These are phyloP conservation scores for Saccharomycopsis sp. DNA, from an alignment of 805 yeast species.

Conservation along the genomic window DNA sequence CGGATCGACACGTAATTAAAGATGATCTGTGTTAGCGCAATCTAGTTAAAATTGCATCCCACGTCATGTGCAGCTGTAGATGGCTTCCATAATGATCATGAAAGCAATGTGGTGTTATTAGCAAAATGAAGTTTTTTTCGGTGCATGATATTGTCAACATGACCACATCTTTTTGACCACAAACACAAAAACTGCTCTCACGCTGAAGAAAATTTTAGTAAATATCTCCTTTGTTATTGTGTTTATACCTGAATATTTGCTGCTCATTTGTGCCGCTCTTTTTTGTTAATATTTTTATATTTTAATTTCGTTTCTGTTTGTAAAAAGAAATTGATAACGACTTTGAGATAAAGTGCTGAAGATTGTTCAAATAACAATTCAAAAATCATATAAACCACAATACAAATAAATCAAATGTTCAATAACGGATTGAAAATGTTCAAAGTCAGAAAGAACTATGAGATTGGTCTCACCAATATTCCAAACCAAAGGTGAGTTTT, in stretches of 20 bases:
- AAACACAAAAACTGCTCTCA: not conserved
- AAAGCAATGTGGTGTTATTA: not conserved
- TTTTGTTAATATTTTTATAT: no score
- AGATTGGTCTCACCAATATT: not conserved
- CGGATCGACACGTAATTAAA: not conserved
- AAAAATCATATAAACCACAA: no score
- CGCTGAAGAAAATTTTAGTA: no score
- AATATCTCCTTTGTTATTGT: no score
- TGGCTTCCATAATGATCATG: no score
- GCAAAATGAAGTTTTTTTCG: not conserved
- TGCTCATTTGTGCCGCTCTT: not conserved
- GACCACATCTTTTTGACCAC: not conserved
- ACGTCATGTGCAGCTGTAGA: not conserved
- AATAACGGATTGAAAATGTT: no score
- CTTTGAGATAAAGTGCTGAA: no score
- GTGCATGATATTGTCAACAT: not conserved
- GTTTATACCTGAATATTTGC: not conserved
- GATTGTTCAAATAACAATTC: no score
- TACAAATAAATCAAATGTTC: not conserved
- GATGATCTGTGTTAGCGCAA: no score
- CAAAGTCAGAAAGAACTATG: not conserved
- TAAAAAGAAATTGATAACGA: no score
- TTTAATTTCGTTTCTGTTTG: no score
- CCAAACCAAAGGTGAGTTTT: slow-evolving; percentile 1
- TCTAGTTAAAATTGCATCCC: not conserved